Base-by-base conservation (phyloP, 495 filamentous ascomycete genomes). In the Penicillium herquei region DNA sequence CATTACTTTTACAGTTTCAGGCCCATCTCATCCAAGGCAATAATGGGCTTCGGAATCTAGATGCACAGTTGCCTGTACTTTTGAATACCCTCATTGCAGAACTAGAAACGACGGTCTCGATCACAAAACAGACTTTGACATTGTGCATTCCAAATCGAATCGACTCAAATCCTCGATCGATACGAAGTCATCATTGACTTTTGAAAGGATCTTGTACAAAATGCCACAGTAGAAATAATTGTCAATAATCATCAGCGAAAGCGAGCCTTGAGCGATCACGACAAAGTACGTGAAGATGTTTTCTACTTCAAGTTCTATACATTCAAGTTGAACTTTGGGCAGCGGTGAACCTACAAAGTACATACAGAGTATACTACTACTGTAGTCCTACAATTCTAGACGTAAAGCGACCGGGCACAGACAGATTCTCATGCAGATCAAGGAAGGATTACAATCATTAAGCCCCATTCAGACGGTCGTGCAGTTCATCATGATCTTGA, bases 91-190 rank as follows among this genome's bases (percentile, higher is more conserved):
- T 34, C 37, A 34, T 45, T 48, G 44, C 37, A 53, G 14, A 35
- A 13, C 34, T 47, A 39, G 51, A 54, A 58, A 58, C 51, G 51
- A 54, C 56, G 51, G 56, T 54, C 56, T 59, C 51, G 56, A 59
- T 54, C 46, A n/a, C 12, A 46, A n/a, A 26, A 26, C 21, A 2
- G 21, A 26, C 21, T 26, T 2, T 4, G n/a, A 26, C 21, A 26
- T 26, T 26, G 1, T 26, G 21, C 21, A 26, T 26, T 26, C 21
- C 21, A 26, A 26, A 26, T 26, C 21, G 21, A 26, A 26, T 26
- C 21, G n/a, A 1, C 21, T 26, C 21, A n/a, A n/a, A n/a, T 26
- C 4, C 21, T 26, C 21, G 21, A 26, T 26, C 21, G 21, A 26
- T 26, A 26, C 21, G 21, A 26, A 26, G 21, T 1, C 21, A 26